Evolutionary conservation across 148 eudicot species (phyloP).

Genomic region (Heliosperma pusillum): DNA sequence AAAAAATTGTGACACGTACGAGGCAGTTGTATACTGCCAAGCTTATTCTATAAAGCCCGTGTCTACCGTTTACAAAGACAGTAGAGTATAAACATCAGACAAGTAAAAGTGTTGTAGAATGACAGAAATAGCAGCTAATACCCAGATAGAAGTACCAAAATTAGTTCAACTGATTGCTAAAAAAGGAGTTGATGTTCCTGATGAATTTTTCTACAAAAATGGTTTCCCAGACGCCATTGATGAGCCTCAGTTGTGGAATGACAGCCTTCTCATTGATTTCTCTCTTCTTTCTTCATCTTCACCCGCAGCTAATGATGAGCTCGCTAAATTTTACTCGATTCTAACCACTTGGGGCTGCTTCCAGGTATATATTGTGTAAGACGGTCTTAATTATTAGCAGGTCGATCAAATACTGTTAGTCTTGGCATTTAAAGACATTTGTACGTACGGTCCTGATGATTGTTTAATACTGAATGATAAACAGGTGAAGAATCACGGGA

Average conservation of each 20-base stretch:
- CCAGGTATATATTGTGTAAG: no score
- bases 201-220: slow-evolving; percentile 14
- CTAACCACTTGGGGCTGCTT: slow-evolving; percentile 22
- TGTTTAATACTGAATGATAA: no score
- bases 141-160: background rate
- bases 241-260: slow-evolving; percentile 7
- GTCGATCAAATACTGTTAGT: no score
- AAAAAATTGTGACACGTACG: no score
- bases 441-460: no score
- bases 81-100: background rate
- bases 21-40: no score
- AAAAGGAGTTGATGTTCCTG: background rate
- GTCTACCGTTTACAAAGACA: no score
- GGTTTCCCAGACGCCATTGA: slow-evolving; percentile 17
- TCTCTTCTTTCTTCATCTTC: slow-evolving; percentile 12
- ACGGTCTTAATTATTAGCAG: no score
- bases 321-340: slow-evolving; percentile 5
- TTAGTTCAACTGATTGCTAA: slow-evolving; percentile 14
- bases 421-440: no score
- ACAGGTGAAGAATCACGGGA: slow-evolving; percentile 23
- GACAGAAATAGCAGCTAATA: background rate
- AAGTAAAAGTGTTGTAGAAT: background rate
- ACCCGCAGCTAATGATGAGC: background rate
- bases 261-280: slow-evolving; percentile 16
- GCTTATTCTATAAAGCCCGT: background rate